These are phyloP conservation scores for Anacardium occidentale DNA, from an alignment of 345 rosid species.

Conservation along the genomic window DNA sequence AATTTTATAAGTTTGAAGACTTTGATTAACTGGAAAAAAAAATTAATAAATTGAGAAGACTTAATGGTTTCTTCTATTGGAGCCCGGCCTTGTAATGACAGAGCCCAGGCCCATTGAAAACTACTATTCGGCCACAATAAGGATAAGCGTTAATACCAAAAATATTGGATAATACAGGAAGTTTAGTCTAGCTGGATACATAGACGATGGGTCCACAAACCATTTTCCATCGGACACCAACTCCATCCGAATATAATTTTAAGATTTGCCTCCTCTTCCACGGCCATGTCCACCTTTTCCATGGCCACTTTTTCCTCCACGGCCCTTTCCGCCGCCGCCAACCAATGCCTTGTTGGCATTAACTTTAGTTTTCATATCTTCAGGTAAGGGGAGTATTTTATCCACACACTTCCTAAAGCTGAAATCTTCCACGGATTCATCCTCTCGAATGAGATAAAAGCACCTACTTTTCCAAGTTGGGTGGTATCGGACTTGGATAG, in stretches of 20 bases:
- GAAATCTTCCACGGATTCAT: conserved; percentile 78
- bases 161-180: not conserved
- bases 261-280: conserved; percentile 41
- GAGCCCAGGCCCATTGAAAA: no score
- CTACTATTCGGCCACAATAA: not conserved
- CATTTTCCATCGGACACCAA: not conserved
- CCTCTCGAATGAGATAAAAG: conserved; percentile 79
- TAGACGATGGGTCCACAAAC: not conserved
- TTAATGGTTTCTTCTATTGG: no score
- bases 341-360: conserved; percentile 41
- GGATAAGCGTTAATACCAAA: conserved; percentile 7
- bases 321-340: conserved; percentile 30
- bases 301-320: no score
- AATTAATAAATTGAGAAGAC: no score
- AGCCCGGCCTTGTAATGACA: no score
- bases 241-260: not conserved
- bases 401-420: conserved; percentile 97
- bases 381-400: conserved; percentile 81
- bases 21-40: no score
- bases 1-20: no score
- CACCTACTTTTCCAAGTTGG: conserved; percentile 76
- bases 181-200: not conserved
- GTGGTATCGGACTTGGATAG: conserved; percentile 73
- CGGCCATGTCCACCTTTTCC: conserved; percentile 40
- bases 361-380: conserved; percentile 60